Base-by-base conservation (phyloP, 2,329 filamentous ascomycete species). In the Aspergillus ruber region DNA sequence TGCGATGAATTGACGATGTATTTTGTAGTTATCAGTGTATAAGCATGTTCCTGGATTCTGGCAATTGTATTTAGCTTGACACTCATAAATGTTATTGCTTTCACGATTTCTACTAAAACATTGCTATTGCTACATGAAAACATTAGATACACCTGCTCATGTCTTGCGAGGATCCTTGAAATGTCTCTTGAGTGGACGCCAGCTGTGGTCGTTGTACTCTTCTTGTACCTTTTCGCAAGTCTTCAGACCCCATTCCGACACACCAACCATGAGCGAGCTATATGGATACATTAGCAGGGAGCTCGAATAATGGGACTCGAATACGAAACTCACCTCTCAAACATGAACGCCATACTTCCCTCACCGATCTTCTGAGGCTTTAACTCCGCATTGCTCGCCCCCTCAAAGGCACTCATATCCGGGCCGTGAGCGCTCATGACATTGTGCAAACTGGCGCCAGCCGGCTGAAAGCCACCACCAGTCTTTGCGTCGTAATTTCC, bases 171-270 rank as follows among this genome's bases (percentile, higher is more conserved):
- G 75, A 60, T 73, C 72, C 61, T 73, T 72, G 53, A 84, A 86
- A 61, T 85, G 80, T 39, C 82, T 76, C 66, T 80, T 79, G 45
- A 87, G 70, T 0, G 78, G 78, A 23, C 76, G 82, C 89, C 89
- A 95, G 64, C 86, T 90, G 73, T 94, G 86, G 48, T 83, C 81
- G 62, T 82, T 90, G 61, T 93, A 94, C 48, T 80, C 80, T 55
- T 81, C 75, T 71, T 87, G 84, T 36, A 86, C 79, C 67, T 86
- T 87, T 59, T 76, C 69, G 62, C 83, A 91, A 52, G 80, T 79
- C 65, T 81, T 84, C 52, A 87, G 64, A 1, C 83, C 84, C 84
- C 84, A 88, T 53, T 86, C 83, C 2, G 84, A 86, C 20, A 86
- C 83, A 3, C 84, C 84, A 21, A 86, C 78, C 82, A 86, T 86